These are phyloP conservation scores for Phytophthora multivora DNA, from an alignment of 352 stramenopile genomes.

Conservation along the genomic window DNA sequence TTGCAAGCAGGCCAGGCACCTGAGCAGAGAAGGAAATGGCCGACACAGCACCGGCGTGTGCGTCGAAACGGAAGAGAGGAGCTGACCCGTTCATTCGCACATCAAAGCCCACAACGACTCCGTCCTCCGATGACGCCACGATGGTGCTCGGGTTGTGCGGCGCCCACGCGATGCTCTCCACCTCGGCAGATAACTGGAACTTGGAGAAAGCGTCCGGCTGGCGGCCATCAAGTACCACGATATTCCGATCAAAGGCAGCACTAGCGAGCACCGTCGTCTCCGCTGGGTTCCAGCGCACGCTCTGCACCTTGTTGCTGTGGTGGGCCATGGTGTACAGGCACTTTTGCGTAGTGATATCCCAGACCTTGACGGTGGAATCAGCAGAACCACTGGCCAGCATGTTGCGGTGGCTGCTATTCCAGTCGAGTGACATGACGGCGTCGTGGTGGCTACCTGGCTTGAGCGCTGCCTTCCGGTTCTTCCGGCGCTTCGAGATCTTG, in stretches of 20 bases:
- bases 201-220: conserved; percentile 79
- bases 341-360: conserved; percentile 92
- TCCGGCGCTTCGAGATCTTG: conserved; percentile 77
- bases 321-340: conserved; percentile 97
- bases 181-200: conserved; percentile 83
- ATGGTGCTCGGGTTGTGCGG: conserved; percentile 93
- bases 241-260: conserved; percentile 94
- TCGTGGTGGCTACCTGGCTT: conserved; percentile 96
- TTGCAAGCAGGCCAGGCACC: conserved; percentile 94
- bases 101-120: conserved; percentile 94
- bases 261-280: conserved; percentile 97
- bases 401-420: conserved; percentile 97
- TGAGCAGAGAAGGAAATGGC: conserved; percentile 86
- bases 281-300: conserved; percentile 95
- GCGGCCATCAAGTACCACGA: conserved; percentile 95
- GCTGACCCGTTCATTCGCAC: conserved; percentile 93
- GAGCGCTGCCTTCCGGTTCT: conserved; percentile 73
- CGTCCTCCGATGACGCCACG: conserved; percentile 95
- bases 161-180: conserved; percentile 95
- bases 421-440: conserved; percentile 98
- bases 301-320: conserved; percentile 99
- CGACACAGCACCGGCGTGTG: conserved; percentile 88
- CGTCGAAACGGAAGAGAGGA: conserved; percentile 93
- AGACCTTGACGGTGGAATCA: conserved; percentile 98
- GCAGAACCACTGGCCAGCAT: conserved; percentile 98